phyloP scores from a whole-genome alignment of 192 early-diverging fungal genomes.

The Coemansia sp. region DNA sequence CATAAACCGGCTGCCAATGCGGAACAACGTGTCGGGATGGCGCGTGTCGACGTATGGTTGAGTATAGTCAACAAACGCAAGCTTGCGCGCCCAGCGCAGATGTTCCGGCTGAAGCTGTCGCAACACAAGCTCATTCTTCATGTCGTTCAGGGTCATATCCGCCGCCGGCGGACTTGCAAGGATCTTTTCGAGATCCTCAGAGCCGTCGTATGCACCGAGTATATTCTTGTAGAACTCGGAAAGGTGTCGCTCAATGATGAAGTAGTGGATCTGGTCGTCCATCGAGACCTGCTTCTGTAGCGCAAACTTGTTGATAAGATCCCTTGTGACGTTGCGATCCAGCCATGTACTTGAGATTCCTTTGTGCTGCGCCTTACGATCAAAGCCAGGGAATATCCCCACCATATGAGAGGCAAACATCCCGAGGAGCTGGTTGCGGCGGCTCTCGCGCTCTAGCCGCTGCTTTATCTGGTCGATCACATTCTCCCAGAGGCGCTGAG shows the following conservation, averaged over 20 bases:
- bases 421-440: constrained; percentile 54
- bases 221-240: constrained; percentile 34
- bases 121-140: constrained; percentile 46
- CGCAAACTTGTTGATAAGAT: constrained; percentile 57
- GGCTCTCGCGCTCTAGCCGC: constrained; percentile 53
- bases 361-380: constrained; percentile 44
- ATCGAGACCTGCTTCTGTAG: constrained; percentile 38
- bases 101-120: constrained; percentile 56
- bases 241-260: constrained; percentile 48
- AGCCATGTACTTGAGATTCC: constrained; percentile 52
- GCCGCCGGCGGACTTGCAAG: constrained; percentile 37
- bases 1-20: constrained; percentile 51
- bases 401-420: constrained; percentile 56
- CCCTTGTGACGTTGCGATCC: constrained; percentile 52
- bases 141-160: constrained; percentile 54
- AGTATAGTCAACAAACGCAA: constrained; percentile 56
- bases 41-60: constrained; percentile 55
- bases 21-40: constrained; percentile 56
- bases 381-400: constrained; percentile 56
- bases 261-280: constrained; percentile 57
- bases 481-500: constrained; percentile 44
- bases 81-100: constrained; percentile 55
- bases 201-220: constrained; percentile 34
- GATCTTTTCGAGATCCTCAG: constrained; percentile 28
- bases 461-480: constrained; percentile 54